Evolutionary conservation across 2,329 filamentous ascomycete species (phyloP).

Genomic region (Cladosporium sp.): DNA sequence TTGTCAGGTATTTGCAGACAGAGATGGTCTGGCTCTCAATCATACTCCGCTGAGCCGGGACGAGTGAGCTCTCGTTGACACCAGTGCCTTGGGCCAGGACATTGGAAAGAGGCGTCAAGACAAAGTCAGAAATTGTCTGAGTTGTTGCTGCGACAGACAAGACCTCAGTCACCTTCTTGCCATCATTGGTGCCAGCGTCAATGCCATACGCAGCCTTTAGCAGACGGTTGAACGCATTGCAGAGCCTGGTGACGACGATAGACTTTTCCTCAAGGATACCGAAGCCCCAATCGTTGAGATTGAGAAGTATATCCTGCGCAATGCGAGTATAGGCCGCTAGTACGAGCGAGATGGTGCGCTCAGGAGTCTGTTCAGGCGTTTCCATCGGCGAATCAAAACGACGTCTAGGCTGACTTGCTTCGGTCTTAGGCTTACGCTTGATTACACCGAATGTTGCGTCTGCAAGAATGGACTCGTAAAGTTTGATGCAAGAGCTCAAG

Average conservation of each 20-base stretch:
- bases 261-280: conserved; percentile 61
- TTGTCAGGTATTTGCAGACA: conserved; percentile 5
- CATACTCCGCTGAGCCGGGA: conserved; percentile 2
- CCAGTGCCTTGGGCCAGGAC: conserved; percentile 5
- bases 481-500: conserved; percentile 63
- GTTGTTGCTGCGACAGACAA: conserved; percentile 63
- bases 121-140: conserved; percentile 14
- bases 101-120: conserved; percentile 1
- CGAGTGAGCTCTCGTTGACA: conserved; percentile 1
- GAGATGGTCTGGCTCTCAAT: conserved; percentile 7
- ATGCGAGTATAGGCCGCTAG: conserved; percentile 68
- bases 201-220: conserved; percentile 70
- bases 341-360: conserved; percentile 69
- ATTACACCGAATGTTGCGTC: conserved; percentile 68
- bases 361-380: conserved; percentile 67
- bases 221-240: conserved; percentile 65
- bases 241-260: conserved; percentile 62
- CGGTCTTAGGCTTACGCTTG: conserved; percentile 56
- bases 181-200: conserved; percentile 52
- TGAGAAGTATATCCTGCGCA: conserved; percentile 79
- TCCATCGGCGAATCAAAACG: conserved; percentile 43
- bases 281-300: conserved; percentile 81
- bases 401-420: conserved; percentile 37
- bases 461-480: conserved; percentile 72
- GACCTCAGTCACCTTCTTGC: conserved; percentile 51